These are phyloP conservation scores for Colletotrichum cuscutae DNA, from an alignment of 2,329 filamentous ascomycete genomes.

Conservation along the genomic window DNA sequence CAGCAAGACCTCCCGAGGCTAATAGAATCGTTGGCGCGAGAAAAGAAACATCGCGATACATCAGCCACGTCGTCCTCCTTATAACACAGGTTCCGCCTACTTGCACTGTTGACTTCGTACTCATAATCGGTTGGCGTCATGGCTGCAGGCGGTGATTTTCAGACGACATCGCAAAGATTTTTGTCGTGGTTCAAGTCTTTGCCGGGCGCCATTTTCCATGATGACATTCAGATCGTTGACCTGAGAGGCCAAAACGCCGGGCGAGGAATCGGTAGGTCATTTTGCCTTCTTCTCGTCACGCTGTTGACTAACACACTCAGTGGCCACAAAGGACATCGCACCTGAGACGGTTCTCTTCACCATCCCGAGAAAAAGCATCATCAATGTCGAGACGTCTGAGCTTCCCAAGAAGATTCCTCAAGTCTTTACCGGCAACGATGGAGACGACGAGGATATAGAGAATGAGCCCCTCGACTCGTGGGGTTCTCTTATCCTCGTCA, in stretches of 20 bases:
- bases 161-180: constrained; percentile 56
- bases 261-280: constrained; percentile 61
- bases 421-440: constrained; percentile 56
- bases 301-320: constrained; percentile 52
- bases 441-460: constrained; percentile 44
- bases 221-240: constrained; percentile 62
- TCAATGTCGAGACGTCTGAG: constrained; percentile 78
- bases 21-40: neutral
- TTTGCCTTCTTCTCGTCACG: neutral
- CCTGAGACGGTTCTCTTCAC: constrained; percentile 84
- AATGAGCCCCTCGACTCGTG: constrained; percentile 61
- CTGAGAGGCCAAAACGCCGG: constrained; percentile 61
- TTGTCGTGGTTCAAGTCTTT: constrained; percentile 64
- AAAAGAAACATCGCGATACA: neutral
- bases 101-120: neutral
- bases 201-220: constrained; percentile 64
- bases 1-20: neutral
- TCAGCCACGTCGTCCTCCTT: neutral
- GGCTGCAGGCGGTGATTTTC: constrained; percentile 48
- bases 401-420: constrained; percentile 68
- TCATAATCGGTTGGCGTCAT: constrained; percentile 33
- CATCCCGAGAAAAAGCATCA: constrained; percentile 77
- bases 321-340: constrained; percentile 75
- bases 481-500: constrained; percentile 75
- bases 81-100: neutral